These are phyloP conservation scores for Passalora sequoiae DNA, from an alignment of 2,329 filamentous ascomycete species.

Conservation along the genomic window DNA sequence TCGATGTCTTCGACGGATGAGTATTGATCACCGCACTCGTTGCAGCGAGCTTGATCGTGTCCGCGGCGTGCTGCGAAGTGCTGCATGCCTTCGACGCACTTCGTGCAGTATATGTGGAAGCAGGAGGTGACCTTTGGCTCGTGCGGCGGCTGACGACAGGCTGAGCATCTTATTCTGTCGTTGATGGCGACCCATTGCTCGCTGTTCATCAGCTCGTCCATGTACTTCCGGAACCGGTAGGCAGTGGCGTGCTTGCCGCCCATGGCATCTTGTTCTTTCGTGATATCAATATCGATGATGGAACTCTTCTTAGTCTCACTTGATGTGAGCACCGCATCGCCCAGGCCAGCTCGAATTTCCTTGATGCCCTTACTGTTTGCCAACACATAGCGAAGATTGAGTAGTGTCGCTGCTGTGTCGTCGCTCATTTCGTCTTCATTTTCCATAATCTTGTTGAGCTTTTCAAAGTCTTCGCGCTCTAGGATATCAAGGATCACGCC, in stretches of 20 bases:
- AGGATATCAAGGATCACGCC: constrained; percentile 43
- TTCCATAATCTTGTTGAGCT: constrained; percentile 29
- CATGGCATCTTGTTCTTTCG: constrained; percentile 5
- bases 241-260: constrained; percentile 36
- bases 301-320: constrained; percentile 16
- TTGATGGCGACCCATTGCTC: constrained; percentile 36
- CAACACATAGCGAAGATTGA: constrained; percentile 23
- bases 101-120: constrained; percentile 51
- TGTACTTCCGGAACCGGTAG: constrained; percentile 40
- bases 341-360: constrained; percentile 18
- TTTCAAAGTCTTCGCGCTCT: constrained; percentile 42
- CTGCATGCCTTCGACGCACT: constrained; percentile 41
- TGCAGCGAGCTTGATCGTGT: constrained; percentile 29
- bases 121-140: constrained; percentile 48
- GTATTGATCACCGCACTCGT: constrained; percentile 33
- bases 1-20: constrained; percentile 10
- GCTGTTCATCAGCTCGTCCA: constrained; percentile 34
- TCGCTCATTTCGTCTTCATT: constrained; percentile 14
- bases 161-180: constrained; percentile 37
- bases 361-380: constrained; percentile 8
- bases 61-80: constrained; percentile 28
- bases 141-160: constrained; percentile 40
- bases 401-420: constrained; percentile 8
- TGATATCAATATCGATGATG: constrained; percentile 15
- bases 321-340: constrained; percentile 17